phyloP scores from a whole-genome alignment of 805 yeast species.

The Kuraishia floccosa region DNA sequence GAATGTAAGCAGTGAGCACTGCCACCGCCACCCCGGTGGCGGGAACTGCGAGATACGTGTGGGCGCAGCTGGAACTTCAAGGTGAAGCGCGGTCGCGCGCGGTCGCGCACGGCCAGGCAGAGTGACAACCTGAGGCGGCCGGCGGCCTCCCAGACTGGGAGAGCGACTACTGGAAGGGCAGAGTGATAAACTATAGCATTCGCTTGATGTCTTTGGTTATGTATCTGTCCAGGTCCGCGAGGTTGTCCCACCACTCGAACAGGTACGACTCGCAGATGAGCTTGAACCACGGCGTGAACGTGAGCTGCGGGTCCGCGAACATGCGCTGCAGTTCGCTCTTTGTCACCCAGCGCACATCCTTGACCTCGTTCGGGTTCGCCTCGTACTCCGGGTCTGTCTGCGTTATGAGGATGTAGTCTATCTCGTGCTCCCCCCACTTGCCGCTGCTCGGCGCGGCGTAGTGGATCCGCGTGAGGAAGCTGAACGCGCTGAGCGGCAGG shows the following conservation, averaged over 20 bases:
- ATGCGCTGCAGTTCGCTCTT: constrained; percentile 55
- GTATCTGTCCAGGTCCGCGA: constrained; percentile 45
- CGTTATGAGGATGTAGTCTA: constrained; percentile 85
- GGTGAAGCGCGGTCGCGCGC: too few relatives aligned
- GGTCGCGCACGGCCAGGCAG: too few relatives aligned
- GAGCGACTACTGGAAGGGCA: too few relatives aligned
- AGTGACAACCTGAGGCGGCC: too few relatives aligned
- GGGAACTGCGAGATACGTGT: too few relatives aligned
- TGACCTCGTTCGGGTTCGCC: constrained; percentile 76
- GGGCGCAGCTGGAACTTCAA: too few relatives aligned
- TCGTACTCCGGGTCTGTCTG: constrained; percentile 34
- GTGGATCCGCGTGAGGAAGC: constrained; percentile 87
- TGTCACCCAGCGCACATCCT: constrained; percentile 67
- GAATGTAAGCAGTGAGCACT: too few relatives aligned
- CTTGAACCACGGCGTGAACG: constrained; percentile 97
- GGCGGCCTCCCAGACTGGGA: too few relatives aligned
- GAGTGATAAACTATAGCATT: constrained; percentile 31
- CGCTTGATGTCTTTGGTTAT: constrained; percentile 36
- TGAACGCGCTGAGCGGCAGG: constrained; percentile 55
- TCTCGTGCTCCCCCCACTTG: constrained; percentile 96
- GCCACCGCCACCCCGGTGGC: too few relatives aligned
- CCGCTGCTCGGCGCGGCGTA: constrained; percentile 79
- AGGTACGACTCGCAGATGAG: constrained; percentile 85
- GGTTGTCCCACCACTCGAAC: constrained; percentile 87
- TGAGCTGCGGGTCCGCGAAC: constrained; percentile 52